Evolutionary conservation across 2,329 filamentous ascomycete genomes (phyloP).

Genomic region (Exophiala sp.): DNA sequence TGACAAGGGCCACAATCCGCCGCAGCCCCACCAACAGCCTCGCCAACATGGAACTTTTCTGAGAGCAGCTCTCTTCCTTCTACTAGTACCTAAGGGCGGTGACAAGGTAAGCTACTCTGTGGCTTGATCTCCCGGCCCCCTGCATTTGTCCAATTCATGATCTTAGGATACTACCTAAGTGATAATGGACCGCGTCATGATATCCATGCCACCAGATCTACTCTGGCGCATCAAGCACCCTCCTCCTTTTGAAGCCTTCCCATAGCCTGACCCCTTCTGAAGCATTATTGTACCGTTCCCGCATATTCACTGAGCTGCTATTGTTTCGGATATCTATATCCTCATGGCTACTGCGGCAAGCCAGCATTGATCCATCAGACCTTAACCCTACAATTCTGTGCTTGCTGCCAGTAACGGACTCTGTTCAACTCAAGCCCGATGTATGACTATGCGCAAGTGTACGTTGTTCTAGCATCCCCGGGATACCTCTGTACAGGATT

Average conservation of each 20-base stretch:
- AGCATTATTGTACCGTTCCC: neutral
- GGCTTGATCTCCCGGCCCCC: neutral
- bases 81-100: too few relatives aligned
- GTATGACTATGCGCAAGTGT: conserved; percentile 57
- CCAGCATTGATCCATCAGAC: neutral
- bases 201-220: neutral
- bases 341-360: neutral
- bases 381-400: neutral
- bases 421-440: conserved; percentile 11
- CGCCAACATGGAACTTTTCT: too few relatives aligned
- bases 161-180: neutral
- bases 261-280: neutral
- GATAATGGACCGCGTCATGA: neutral
- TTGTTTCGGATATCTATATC: neutral
- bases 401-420: neutral
- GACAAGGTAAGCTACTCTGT: neutral
- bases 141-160: neutral
- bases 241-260: neutral
- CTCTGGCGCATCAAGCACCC: neutral
- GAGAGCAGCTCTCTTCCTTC: too few relatives aligned
- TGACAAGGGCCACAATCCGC: neutral
- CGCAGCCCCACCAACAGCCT: neutral
- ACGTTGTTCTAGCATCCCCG: conserved; percentile 33
- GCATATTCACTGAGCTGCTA: neutral
- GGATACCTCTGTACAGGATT: neutral